phyloP scores from a whole-genome alignment of 2,329 filamentous ascomycete species.

The Aspergillus texensis region DNA sequence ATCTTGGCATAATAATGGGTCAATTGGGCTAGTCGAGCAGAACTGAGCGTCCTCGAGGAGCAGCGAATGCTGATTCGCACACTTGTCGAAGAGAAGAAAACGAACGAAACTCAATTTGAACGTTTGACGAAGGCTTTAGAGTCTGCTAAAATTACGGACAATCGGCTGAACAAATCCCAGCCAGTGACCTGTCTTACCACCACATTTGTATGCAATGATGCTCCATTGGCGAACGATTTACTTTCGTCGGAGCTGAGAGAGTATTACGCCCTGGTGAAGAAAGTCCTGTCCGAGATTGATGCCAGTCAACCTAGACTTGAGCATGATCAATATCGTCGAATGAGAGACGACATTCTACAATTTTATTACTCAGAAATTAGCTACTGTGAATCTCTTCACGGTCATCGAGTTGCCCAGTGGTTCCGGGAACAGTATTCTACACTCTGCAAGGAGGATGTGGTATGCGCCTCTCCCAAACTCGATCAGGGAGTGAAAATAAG shows the following conservation, averaged over 20 bases:
- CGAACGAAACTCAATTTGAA: neutral
- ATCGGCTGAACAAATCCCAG: neutral
- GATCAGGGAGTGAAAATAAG: neutral
- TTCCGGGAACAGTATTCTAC: neutral
- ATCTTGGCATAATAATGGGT: neutral
- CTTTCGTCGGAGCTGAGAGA: neutral
- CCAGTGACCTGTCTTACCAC: neutral
- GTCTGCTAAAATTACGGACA: neutral
- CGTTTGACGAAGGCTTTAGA: neutral
- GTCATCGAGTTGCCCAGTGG: neutral
- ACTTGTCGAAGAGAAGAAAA: neutral
- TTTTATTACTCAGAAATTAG: neutral
- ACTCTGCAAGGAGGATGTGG: neutral
- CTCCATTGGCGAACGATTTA: too few species aligned
- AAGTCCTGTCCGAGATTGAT: neutral
- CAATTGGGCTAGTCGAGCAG: neutral
- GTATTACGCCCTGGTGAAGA: neutral
- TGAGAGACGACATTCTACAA: neutral
- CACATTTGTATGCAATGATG: neutral
- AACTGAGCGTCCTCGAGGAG: neutral
- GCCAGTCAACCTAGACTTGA: neutral
- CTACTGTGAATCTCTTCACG: neutral
- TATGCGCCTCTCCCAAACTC: neutral
- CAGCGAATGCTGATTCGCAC: neutral
- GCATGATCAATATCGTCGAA: neutral